Base-by-base conservation (phyloP, 306 rosid genomes). In the Fagus sylvatica region DNA sequence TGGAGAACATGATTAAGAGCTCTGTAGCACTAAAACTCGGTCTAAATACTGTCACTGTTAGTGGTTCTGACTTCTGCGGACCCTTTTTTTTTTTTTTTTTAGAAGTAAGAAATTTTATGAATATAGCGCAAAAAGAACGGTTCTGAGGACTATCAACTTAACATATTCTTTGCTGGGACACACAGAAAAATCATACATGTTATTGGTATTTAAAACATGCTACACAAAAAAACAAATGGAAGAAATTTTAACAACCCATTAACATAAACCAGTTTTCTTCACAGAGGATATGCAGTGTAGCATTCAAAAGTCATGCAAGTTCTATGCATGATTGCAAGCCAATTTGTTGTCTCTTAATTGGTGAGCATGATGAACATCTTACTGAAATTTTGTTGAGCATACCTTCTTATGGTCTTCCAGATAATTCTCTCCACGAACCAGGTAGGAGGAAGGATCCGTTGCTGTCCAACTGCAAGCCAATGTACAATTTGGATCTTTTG, bases 401-500 rank as follows among this genome's bases (percentile, higher is more conserved):
- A 91, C 98, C 96, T 94, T 94, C 9, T 78, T 85, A 59, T 82
- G 75, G 69, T 91, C 96, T 74, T 39, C 83, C 55, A 91, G 80
- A 80, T 90, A 94, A 80, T 60, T 86, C 85, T 80, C 80, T 19
- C 97, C 98, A 11, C 98, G 91, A 69, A 94, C 85, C 76, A 91
- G 77, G 87, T 89, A 94, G 34, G 87, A 82, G 37, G 97, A 91
- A 72, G 98, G 93, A 78, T 94, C 98, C 43, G 90, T 77, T 75
- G 82, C 71, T 54, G 94, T 84, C 94, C 93, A 90, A 54, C 85
- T 86, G 80, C 96, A 87, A 36, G 91, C 94, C 71, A 72, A 76
- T 73, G 85, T 54, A 81, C 84, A 88, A 78, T 28, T 90, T 40
- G 89, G 53, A 80, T 94, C 97, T 51, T 86, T 84, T 40, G 55